Evolutionary conservation across 1,284 basidiomycete genomes (phyloP), one percentile per base, ranked within the genome.

Genomic region (Quambalaria eucalypti): DNA sequence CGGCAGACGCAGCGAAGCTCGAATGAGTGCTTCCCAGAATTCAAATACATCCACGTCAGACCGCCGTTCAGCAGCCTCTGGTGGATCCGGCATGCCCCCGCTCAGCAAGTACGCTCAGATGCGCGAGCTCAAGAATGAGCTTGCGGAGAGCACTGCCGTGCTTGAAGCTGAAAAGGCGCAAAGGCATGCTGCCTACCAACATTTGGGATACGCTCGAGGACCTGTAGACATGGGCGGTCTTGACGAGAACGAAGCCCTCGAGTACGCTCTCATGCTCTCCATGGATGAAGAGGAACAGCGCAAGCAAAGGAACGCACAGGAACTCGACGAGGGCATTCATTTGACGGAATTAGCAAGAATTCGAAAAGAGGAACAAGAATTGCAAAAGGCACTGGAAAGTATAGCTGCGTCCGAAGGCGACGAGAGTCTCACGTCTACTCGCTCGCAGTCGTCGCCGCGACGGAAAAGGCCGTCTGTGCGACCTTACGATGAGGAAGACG

Each of bases 181-280:
- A 33, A 73, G 76, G 1, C 84, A 88, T 54, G 85, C 83, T 0
- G 77, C 78, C 39, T 77, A 75, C 23, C 77, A 84, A 52, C 77
- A 85, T 44, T 19, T 55, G 42, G 38, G 57, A 49, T 54, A 38
- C 40, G 42, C 79, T 31, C 29, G 54, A 76, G 81, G 33, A 83
- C 85, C 64, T 77, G 74, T 82, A 23, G 77, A 78, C n/a, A 79
- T 90, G 9, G 71, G 67, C n/a, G 87, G 87, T 0, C 77, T 91
- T 46, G 84, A 80, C 61, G 88, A 91, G 67, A 77, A 78, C 6
- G 88, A 88, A 67, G 87, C 86, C 0, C 78, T 91, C 21, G 86
- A 88, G 64, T 90, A 90, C 67, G 81, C 85, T 0, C 74, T 91
- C 52, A 89, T 91, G 87, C 81, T 91, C 55, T 88, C 86, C 60